A percentile compares a stretch with the other conserved stretches of the same genome.
Evolutionary conservation across 2,329 filamentous ascomycete species (phyloP).

Genomic region (Aspergillus novofumigatus): DNA sequence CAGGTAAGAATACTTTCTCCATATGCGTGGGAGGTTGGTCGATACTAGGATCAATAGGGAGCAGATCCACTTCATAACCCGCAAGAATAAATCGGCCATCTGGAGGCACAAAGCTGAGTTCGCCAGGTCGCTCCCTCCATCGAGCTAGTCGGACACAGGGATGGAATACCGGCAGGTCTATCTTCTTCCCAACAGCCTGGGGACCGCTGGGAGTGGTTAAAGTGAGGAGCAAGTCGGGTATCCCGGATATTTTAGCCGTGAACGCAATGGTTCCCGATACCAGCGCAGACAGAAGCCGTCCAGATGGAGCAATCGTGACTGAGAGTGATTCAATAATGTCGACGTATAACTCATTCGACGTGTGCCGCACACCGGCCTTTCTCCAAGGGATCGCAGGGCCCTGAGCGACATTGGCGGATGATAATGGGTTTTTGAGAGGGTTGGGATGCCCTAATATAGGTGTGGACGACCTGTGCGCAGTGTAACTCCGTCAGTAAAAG

Average conservation of each 20-base stretch:
- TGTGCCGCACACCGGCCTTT: constrained; percentile 86
- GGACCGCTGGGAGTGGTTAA: constrained; percentile 78
- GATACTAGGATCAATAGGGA: constrained; percentile 64
- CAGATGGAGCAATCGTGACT: constrained; percentile 86
- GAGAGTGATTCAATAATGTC: constrained; percentile 88
- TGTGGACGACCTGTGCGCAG: constrained; percentile 30
- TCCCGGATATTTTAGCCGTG: constrained; percentile 88
- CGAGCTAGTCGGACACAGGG: constrained; percentile 86
- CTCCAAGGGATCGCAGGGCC: constrained; percentile 75
- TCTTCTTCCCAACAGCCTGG: constrained; percentile 66
- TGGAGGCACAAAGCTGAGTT: constrained; percentile 92
- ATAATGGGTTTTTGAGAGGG: constrained; percentile 39
- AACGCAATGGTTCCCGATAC: constrained; percentile 92
- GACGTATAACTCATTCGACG: constrained; percentile 94
- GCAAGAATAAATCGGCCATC: constrained; percentile 91
- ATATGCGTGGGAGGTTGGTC: constrained; percentile 50
- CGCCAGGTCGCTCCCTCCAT: constrained; percentile 84
- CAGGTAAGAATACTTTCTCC: constrained; percentile 72
- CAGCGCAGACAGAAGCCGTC: constrained; percentile 78
- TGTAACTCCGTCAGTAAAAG: neutral
- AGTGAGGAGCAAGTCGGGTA: constrained; percentile 81
- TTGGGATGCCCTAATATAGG: constrained; percentile 39
- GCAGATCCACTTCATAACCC: constrained; percentile 87
- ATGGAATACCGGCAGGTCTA: constrained; percentile 91
- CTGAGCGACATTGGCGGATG: constrained; percentile 29